These are phyloP conservation scores for Saccharomyces hybrid DNA, from an alignment of 1,139 yeast genomes.

Conservation along the genomic window DNA sequence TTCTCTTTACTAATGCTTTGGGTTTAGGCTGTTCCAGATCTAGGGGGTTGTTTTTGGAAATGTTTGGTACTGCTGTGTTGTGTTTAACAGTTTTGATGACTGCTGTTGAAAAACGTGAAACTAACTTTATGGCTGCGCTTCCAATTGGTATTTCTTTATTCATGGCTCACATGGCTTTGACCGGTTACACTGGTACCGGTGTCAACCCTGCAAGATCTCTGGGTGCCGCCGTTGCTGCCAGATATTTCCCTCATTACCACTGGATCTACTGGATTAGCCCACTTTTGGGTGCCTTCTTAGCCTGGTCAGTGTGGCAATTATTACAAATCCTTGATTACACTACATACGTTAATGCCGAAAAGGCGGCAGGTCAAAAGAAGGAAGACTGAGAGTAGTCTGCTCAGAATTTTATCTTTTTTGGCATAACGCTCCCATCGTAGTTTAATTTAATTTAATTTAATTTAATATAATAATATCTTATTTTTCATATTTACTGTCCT, in stretches of 20 bases:
- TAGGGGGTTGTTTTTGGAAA: conserved; percentile 73
- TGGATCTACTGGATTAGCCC: conserved; percentile 95
- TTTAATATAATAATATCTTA: background rate
- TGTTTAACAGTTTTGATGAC: conserved; percentile 69
- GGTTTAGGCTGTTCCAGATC: conserved; percentile 64
- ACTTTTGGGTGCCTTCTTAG: conserved; percentile 54
- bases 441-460: background rate
- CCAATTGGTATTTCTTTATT: conserved; percentile 75
- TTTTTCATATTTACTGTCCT: background rate
- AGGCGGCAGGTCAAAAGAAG: conserved; percentile 5
- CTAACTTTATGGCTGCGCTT: conserved; percentile 72
- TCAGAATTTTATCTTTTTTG: background rate
- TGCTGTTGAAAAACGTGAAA: conserved; percentile 74
- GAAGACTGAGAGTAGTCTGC: background rate
- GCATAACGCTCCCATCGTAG: background rate
- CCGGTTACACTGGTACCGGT: conserved; percentile 84
- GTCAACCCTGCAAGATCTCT: conserved; percentile 83
- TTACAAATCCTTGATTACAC: conserved; percentile 54
- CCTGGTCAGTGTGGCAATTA: conserved; percentile 57
- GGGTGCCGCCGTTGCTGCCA: conserved; percentile 71
- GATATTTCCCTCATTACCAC: conserved; percentile 67
- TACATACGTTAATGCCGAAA: conserved; percentile 3
- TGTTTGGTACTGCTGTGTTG: conserved; percentile 65
- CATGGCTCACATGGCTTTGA: conserved; percentile 72
- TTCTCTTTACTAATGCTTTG: conserved; percentile 61